phyloP scores from a whole-genome alignment of 768 basidiomycete species.

The Aureoboletus auriporus region DNA sequence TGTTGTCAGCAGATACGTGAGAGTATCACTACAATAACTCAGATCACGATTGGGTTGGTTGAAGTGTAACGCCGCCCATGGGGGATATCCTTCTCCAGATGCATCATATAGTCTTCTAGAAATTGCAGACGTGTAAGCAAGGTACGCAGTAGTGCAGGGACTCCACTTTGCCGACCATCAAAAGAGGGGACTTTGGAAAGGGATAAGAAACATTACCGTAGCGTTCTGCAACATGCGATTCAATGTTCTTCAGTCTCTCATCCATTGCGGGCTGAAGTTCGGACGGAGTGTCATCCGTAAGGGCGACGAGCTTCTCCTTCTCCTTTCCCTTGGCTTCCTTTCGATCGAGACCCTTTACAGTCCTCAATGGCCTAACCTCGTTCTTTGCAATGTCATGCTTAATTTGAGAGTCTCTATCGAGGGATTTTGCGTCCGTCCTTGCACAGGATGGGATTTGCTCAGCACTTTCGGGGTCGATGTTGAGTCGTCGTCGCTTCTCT shows the following conservation, averaged over 20 bases:
- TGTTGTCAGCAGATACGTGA: neutral
- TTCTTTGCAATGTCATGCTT: conserved; percentile 88
- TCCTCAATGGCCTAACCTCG: conserved; percentile 71
- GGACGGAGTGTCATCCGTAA: conserved; percentile 33
- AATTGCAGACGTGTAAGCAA: conserved; percentile 62
- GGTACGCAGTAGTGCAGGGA: conserved; percentile 65
- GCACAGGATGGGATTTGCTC: conserved; percentile 56
- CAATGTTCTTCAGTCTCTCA: conserved; percentile 62
- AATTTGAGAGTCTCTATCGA: conserved; percentile 76
- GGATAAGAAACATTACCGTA: conserved; percentile 51
- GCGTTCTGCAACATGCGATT: conserved; percentile 66
- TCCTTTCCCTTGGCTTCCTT: conserved; percentile 10
- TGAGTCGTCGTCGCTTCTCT: conserved; percentile 48
- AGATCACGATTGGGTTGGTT: conserved; percentile 81
- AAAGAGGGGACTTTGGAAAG: neutral
- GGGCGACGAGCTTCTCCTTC: conserved; percentile 9
- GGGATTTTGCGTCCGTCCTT: conserved; percentile 63
- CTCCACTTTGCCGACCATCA: conserved; percentile 34
- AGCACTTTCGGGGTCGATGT: conserved; percentile 32
- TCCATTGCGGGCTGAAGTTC: conserved; percentile 56
- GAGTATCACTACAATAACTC: conserved; percentile 28
- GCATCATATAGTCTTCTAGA: conserved; percentile 73
- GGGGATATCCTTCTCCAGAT: conserved; percentile 80
- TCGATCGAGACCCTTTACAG: conserved; percentile 34
- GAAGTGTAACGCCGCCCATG: conserved; percentile 87